phyloP scores from a whole-genome alignment of 2,329 filamentous ascomycete genomes.

The Ramularia collo-cygni region DNA sequence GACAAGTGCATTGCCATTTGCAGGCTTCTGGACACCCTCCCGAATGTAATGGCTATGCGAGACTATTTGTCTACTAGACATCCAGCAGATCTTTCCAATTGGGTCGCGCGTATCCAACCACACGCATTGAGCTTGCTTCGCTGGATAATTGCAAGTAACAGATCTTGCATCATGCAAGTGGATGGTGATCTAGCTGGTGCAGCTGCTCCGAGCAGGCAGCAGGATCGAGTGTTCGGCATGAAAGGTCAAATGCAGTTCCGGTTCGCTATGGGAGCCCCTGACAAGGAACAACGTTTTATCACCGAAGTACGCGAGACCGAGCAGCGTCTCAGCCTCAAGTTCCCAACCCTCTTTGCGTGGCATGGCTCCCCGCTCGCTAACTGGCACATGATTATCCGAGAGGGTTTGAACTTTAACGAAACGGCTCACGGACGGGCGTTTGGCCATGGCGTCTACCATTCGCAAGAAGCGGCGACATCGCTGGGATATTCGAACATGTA shows the following conservation, averaged over 20 bases:
- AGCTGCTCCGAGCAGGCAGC: constrained; percentile 9
- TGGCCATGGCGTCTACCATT: constrained; percentile 80
- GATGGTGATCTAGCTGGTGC: too few relatives aligned
- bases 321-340: constrained; percentile 34
- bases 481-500: constrained; percentile 39
- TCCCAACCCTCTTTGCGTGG: constrained; percentile 76
- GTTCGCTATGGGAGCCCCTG: constrained; percentile 79
- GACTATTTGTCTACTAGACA: constrained; percentile 37
- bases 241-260: constrained; percentile 70
- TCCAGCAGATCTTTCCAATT: constrained; percentile 40
- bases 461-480: constrained; percentile 53
- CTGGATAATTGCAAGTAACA: constrained; percentile 87
- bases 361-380: constrained; percentile 72
- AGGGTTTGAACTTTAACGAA: constrained; percentile 67
- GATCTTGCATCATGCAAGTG: constrained; percentile 77
- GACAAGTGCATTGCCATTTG: constrained; percentile 48
- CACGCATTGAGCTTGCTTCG: constrained; percentile 63
- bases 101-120: constrained; percentile 55
- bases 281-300: constrained; percentile 73
- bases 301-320: constrained; percentile 50
- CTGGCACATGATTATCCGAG: constrained; percentile 85
- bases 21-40: constrained; percentile 52
- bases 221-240: constrained; percentile 55
- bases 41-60: constrained; percentile 54
- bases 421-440: constrained; percentile 59